Evolutionary conservation across 2,329 filamentous ascomycete species (phyloP), one percentile per base, ranked within the genome.

Genomic region (Trematosphaeria pertusa): DNA sequence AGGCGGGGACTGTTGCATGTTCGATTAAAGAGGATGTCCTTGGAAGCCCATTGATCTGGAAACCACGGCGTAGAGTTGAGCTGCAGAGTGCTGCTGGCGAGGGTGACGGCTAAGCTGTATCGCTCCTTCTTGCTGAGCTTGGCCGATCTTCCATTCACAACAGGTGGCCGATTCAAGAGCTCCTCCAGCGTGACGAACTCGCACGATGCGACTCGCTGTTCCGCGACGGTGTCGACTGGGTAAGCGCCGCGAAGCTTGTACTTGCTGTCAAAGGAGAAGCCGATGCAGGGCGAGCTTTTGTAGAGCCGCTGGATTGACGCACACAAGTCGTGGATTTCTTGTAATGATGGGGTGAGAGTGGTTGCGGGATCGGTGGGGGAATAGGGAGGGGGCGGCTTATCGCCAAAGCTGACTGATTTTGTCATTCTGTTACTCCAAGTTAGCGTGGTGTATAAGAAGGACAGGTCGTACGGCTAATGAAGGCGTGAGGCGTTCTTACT

Each of bases 21-120:
- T 34, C 52, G 60, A 36, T 69, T 60, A 41, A 73, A 73, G 4
- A 64, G 22, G 18, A 72, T 70, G 33, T 72, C 66, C 37, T 59
- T 64, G 7, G 62, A 56, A 10, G 59, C 56, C 66, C 69, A 72
- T 11, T 69, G 59, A 30, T 67, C 64, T 4, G 52, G 56, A 6
- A 73, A 62, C 70, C 69, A 73, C 2, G 68, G 67, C 1, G 70
- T 72, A 0, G 67, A 62, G 40, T 70, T 65, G 7, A 73, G 59
- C 37, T 71, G 70, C 3, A 73, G 55, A 5, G 69, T 62, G 17
- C 62, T 69, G 2, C 64, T 68, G 14, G 70, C 70, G 9, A 73
- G 51, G 1, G 67, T 73, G 21, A 73, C 57, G 15, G 70, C 68
- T 8, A 73, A 39, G 33, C 54, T 61, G 32, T 72, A 69, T 28